A percentile compares a stretch with the other conserved stretches of the same genome.
phyloP scores from a whole-genome alignment of 2,329 filamentous ascomycete species.

The Neoscytalidium dimidiatum region DNA sequence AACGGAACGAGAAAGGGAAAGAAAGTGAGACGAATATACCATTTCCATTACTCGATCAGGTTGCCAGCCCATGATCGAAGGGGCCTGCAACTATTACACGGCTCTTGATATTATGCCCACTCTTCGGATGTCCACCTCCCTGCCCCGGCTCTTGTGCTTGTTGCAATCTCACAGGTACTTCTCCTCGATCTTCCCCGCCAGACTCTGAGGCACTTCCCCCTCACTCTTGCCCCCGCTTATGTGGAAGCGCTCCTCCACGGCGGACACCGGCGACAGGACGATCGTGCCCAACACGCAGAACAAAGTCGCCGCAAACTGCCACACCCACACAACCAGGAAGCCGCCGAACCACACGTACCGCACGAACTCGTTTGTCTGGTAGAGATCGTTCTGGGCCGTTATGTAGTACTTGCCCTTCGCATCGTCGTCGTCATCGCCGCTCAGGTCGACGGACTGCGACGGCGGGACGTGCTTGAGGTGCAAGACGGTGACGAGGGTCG shows the following conservation, averaged over 20 bases:
- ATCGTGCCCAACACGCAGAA: slow-evolving; percentile 64
- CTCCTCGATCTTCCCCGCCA: slow-evolving; percentile 7
- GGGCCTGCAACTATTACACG: not conserved
- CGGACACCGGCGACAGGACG: slow-evolving; percentile 52
- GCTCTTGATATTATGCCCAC: not conserved
- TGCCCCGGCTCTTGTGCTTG: not conserved
- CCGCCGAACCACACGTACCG: slow-evolving; percentile 68
- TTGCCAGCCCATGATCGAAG: not conserved
- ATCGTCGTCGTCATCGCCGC: slow-evolving; percentile 19
- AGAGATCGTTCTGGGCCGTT: slow-evolving; percentile 75
- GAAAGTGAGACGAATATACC: not conserved
- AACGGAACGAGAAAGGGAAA: not conserved
- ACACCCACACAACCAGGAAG: slow-evolving; percentile 59
- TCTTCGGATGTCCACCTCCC: not conserved
- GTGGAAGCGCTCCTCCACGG: slow-evolving; percentile 45
- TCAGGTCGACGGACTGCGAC: not conserved
- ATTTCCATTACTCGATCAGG: not conserved
- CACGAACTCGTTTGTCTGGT: slow-evolving; percentile 74
- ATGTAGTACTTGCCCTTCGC: slow-evolving; percentile 66
- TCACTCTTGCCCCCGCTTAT: slow-evolving; percentile 16
- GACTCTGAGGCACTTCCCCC: not conserved
- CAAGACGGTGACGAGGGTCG: slow-evolving; percentile 69
- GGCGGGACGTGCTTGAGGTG: slow-evolving; percentile 54
- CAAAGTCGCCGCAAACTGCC: slow-evolving; percentile 66
- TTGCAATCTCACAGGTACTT: slow-evolving; percentile 7